Conservation (phyloP, 2,329 filamentous ascomycete species). For the Ophiostoma novo-ulmi region DNA sequence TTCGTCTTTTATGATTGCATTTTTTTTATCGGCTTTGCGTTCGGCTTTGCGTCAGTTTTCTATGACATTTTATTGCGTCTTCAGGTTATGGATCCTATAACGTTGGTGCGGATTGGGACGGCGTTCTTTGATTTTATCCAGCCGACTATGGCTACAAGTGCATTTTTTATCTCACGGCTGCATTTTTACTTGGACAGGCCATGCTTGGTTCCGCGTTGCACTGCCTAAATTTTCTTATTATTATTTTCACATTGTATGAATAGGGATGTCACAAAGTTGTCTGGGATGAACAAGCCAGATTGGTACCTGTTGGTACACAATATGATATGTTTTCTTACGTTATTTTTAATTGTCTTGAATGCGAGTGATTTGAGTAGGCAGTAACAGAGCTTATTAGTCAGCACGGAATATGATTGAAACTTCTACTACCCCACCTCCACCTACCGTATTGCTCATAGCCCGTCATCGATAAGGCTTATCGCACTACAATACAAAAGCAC, state of each 20-base stretch:
- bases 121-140: background rate
- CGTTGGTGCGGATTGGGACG: conserved; percentile 3
- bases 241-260: background rate
- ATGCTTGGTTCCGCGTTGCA: background rate
- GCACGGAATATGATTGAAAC: background rate
- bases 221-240: background rate
- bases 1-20: background rate
- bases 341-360: background rate
- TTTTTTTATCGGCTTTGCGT: background rate
- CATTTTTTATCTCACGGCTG: background rate
- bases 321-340: too few species aligned
- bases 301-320: background rate
- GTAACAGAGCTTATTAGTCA: background rate
- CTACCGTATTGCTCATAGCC: conserved; percentile 5
- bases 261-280: background rate
- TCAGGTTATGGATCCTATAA: background rate
- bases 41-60: background rate
- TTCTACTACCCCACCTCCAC: background rate
- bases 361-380: background rate
- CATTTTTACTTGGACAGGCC: background rate
- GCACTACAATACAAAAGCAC: background rate
- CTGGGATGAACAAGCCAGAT: background rate
- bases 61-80: background rate
- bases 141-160: background rate
- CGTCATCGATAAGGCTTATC: conserved; percentile 4